Evolutionary conservation across 2,329 filamentous ascomycete genomes (phyloP).

Genomic region (Kalmusia sp.): DNA sequence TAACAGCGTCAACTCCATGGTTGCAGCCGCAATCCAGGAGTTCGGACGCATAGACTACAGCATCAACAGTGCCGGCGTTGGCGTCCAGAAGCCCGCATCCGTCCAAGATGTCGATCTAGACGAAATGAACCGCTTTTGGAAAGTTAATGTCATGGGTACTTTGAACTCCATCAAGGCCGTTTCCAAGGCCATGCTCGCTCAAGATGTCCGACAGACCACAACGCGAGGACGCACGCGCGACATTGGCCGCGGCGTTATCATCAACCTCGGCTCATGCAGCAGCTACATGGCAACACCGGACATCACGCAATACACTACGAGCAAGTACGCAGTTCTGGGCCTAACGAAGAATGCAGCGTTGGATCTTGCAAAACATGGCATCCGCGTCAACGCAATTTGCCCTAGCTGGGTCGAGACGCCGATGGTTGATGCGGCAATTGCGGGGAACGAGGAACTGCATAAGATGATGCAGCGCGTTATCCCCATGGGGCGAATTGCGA

Average conservation of each 20-base stretch:
- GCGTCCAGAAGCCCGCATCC: slow-evolving; percentile 4
- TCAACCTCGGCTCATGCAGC: slow-evolving; percentile 17
- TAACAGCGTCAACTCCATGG: slow-evolving; percentile 39
- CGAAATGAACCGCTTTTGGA: slow-evolving; percentile 22
- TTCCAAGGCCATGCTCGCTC: slow-evolving; percentile 54
- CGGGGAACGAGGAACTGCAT: background rate
- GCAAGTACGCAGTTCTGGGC: slow-evolving; percentile 41
- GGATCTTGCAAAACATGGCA: slow-evolving; percentile 18
- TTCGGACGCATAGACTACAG: slow-evolving; percentile 59
- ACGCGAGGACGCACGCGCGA: background rate
- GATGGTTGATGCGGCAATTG: slow-evolving; percentile 3
- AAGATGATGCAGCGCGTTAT: background rate
- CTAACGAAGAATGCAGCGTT: slow-evolving; percentile 32
- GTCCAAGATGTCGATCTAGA: background rate
- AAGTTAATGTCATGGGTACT: slow-evolving; percentile 59
- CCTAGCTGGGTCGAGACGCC: slow-evolving; percentile 10
- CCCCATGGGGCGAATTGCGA: slow-evolving; percentile 3
- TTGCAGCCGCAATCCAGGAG: slow-evolving; percentile 35
- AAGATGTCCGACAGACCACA: slow-evolving; percentile 37
- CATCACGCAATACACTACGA: slow-evolving; percentile 21
- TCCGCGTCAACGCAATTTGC: slow-evolving; percentile 14
- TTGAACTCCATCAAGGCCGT: slow-evolving; percentile 62
- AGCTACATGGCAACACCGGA: slow-evolving; percentile 16
- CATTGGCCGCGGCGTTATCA: slow-evolving; percentile 16
- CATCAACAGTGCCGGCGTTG: slow-evolving; percentile 60